phyloP scores from a whole-genome alignment of 2,329 filamentous ascomycete genomes.

The Hymenoscyphus infarciens region DNA sequence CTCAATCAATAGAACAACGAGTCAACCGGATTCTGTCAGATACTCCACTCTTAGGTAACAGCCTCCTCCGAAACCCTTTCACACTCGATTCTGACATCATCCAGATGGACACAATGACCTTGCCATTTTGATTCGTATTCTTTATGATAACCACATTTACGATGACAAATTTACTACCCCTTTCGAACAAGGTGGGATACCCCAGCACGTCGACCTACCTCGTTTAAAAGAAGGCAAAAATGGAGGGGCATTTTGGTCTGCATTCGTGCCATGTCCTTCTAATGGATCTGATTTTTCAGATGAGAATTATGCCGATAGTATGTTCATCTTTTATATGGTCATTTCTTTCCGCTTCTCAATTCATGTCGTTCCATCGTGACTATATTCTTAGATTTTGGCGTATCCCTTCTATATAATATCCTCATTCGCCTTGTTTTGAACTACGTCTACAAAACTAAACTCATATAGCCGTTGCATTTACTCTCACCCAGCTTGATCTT shows the following conservation, averaged over 20 bases:
- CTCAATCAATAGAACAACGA: constrained; percentile 34
- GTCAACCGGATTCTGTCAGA: constrained; percentile 43
- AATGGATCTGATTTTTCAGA: constrained; percentile 72
- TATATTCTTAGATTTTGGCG: not conserved
- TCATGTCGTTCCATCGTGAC: not conserved
- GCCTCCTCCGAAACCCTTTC: not conserved
- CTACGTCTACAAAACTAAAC: constrained; percentile 11
- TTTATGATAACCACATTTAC: constrained; percentile 77
- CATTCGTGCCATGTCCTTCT: constrained; percentile 72
- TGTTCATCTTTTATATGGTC: constrained; percentile 26
- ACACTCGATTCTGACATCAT: constrained; percentile 7
- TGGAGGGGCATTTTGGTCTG: constrained; percentile 92
- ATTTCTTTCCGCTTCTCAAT: not conserved
- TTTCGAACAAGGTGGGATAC: constrained; percentile 68
- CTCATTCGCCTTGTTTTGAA: not conserved
- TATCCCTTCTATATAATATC: not conserved
- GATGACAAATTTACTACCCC: constrained; percentile 65
- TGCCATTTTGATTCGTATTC: constrained; percentile 63
- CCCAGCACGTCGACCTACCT: constrained; percentile 73
- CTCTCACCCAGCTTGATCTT: constrained; percentile 72
- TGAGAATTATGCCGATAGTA: constrained; percentile 65
- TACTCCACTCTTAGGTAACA: constrained; percentile 47
- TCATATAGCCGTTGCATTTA: constrained; percentile 56
- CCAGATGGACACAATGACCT: constrained; percentile 89
- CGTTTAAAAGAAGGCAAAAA: constrained; percentile 67